Conservation (phyloP, 768 basidiomycete genomes). For the Clitopilus hobsonii region DNA sequence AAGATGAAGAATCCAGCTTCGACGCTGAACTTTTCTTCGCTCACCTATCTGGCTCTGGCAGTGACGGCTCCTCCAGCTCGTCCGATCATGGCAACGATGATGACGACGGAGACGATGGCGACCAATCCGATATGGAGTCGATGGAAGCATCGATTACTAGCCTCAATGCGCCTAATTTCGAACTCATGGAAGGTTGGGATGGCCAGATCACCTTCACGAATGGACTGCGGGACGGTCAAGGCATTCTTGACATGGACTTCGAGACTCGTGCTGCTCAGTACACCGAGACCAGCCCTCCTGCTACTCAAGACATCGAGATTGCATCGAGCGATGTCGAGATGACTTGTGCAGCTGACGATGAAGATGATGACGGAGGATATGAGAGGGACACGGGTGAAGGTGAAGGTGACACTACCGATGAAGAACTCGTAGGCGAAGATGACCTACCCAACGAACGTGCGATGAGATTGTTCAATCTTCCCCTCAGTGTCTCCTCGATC, state of each 20-base stretch:
- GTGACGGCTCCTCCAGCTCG: conserved; percentile 21
- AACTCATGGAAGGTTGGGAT: conserved; percentile 70
- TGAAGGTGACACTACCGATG: conserved; percentile 78
- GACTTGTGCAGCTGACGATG: conserved; percentile 22
- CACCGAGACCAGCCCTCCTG: conserved; percentile 42
- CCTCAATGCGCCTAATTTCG: conserved; percentile 41
- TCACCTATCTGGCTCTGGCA: too few relatives aligned
- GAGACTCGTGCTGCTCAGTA: conserved; percentile 57
- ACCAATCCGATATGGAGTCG: conserved; percentile 38
- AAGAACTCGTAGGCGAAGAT: conserved; percentile 75
- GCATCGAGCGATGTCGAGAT: conserved; percentile 42
- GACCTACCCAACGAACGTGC: conserved; percentile 73
- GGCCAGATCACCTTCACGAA: conserved; percentile 74
- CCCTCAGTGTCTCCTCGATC: conserved; percentile 58
- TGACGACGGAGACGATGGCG: conserved; percentile 44
- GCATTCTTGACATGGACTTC: conserved; percentile 67
- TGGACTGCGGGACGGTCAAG: conserved; percentile 48
- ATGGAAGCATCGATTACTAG: conserved; percentile 24
- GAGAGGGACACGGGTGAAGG: conserved; percentile 45
- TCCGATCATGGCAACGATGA: conserved; percentile 19
- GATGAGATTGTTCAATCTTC: conserved; percentile 67
- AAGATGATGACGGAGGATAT: conserved; percentile 40
- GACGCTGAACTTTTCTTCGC: background rate
- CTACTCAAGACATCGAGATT: conserved; percentile 30
- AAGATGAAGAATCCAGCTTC: conserved; percentile 57